Base-by-base conservation (phyloP, 78 protist species). In the Dictyostelium brefeldianum region DNA sequence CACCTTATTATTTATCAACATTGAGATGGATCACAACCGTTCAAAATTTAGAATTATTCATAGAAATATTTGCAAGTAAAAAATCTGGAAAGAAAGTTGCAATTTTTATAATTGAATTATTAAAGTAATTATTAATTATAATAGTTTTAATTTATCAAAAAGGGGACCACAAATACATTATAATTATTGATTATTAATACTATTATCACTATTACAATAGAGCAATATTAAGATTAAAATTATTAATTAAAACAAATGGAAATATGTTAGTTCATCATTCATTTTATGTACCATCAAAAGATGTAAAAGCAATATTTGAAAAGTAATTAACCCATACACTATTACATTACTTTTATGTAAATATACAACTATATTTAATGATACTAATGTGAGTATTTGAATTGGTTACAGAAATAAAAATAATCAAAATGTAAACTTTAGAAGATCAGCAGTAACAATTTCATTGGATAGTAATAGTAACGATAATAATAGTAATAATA, bases 241-340 rank as follows among this genome's bases (percentile, higher is more conserved):
- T 84, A 59, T 84, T 84, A 74, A 43, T 43, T 27, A 84, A 74
- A 74, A 84, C 91, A 10, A 84, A 84, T 57, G 91, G 91, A 10
- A 74, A 84, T 74, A 84, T 84, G 91, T 74, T 84, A 25, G 69
- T 84, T 8, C 82, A 84, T 84, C 78, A 84, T 59, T 84, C 91
- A 74, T 84, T 84, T 71, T 80, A 84, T 74, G 91, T 84, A 46
- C 91, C 91, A 2, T 74, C 91, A 51, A 53, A 84, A 59, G 91
- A 84, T 74, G 78, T 74, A 22, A 36, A 73, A 47, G 31, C 20
- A 70, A 50, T 83, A 27, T 10, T 67, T 18, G 57, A 80, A 18
- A 47, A 48, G 10, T 18, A n/a, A 7, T n/a, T 36, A 22, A 46
- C 62, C 14, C 14, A 14, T 56, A 56, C 62, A 56, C 14, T 17